phyloP scores from a whole-genome alignment of 495 filamentous ascomycete genomes.

The Penicillium cosmopolitanum region DNA sequence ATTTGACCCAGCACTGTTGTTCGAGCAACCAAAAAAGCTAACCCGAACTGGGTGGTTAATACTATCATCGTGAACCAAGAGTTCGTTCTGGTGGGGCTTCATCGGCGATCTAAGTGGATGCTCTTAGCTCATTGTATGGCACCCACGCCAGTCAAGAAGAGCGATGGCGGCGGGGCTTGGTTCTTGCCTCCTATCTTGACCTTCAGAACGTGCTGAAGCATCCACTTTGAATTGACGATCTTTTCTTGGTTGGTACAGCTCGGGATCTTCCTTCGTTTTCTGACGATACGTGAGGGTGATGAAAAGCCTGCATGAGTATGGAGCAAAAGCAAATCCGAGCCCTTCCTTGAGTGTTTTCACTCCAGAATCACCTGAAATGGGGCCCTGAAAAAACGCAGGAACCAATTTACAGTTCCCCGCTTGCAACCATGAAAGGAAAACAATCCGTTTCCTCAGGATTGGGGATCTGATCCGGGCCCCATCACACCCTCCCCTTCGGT shows the following conservation, averaged over 20 bases:
- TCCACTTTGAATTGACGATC: slow-evolving; percentile 10
- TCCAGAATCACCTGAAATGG: not conserved
- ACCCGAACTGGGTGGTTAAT: not conserved
- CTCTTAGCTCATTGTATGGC: not conserved
- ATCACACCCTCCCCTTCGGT: slow-evolving; percentile 5
- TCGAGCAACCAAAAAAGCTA: slow-evolving; percentile 10
- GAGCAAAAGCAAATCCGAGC: not conserved
- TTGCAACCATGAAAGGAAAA: not conserved
- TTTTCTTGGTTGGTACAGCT: slow-evolving; percentile 8
- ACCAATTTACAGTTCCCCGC: slow-evolving; percentile 1
- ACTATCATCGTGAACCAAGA: slow-evolving; percentile 3
- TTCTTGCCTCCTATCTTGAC: slow-evolving; percentile 6
- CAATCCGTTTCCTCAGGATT: slow-evolving; percentile 1
- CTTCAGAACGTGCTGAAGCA: slow-evolving; percentile 7
- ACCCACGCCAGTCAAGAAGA: slow-evolving; percentile 6
- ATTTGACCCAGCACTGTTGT: not conserved
- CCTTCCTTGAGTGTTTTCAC: not conserved
- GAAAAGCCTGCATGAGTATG: not conserved
- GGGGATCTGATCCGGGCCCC: slow-evolving; percentile 5
- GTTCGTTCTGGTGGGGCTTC: slow-evolving; percentile 6
- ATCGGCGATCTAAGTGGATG: slow-evolving; percentile 15
- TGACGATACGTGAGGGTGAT: slow-evolving; percentile 4
- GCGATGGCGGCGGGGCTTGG: slow-evolving; percentile 6
- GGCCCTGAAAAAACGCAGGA: not conserved
- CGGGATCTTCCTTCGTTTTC: not conserved